Evolutionary conservation across 331 rosid genomes (phyloP).

Genomic region (Rhamnella rubrinervis): DNA sequence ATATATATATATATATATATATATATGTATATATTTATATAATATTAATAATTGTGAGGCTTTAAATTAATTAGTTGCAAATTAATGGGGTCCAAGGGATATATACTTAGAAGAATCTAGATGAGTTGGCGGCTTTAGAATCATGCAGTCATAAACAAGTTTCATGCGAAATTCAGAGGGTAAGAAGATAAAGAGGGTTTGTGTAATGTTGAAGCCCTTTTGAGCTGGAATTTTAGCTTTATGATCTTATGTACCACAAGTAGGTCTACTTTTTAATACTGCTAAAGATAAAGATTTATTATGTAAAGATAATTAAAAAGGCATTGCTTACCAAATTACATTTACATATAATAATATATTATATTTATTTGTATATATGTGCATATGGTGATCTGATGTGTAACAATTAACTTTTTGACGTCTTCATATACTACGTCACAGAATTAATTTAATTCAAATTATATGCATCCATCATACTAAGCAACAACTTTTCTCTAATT

Average conservation of each 20-base stretch:
- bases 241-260: constrained; percentile 36
- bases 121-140: constrained; percentile 14
- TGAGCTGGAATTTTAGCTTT: constrained; percentile 45
- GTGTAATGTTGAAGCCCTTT: constrained; percentile 25
- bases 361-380: too few species aligned
- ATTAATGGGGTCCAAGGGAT: neutral
- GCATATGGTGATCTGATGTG: too few species aligned
- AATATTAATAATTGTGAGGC: neutral
- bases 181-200: constrained; percentile 12
- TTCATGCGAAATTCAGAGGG: constrained; percentile 3
- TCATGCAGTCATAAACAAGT: constrained; percentile 6
- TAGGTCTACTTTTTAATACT: constrained; percentile 13
- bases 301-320: neutral
- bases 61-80: neutral
- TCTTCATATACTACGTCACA: too few species aligned
- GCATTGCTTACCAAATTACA: neutral
- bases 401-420: too few species aligned
- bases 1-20: too few species aligned
- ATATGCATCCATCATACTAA: too few species aligned
- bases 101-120: neutral
- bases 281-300: constrained; percentile 16
- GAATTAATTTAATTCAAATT: too few species aligned
- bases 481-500: too few species aligned
- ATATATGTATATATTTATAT: neutral
- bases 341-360: neutral